A percentile compares a stretch with the other conserved stretches of the same genome.
Evolutionary conservation across 2,329 filamentous ascomycete genomes (phyloP).

Genomic region (Ilyonectria mors-panacis): DNA sequence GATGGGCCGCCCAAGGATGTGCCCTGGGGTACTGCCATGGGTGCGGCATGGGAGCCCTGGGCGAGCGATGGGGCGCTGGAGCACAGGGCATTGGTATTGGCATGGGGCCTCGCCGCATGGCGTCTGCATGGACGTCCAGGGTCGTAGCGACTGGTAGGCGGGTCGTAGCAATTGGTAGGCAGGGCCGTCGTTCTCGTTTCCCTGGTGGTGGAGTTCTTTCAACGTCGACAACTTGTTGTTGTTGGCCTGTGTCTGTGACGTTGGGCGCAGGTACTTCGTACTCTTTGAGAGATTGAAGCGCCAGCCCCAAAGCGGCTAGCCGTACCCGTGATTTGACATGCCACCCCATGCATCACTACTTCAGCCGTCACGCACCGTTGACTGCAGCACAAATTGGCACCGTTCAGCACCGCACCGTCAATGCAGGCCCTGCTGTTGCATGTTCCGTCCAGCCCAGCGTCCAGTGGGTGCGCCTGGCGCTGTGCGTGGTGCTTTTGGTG

Average conservation of each 20-base stretch:
- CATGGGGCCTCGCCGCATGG: conserved; percentile 33
- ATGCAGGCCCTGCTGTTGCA: conserved; percentile 15
- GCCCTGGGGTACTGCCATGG: neutral
- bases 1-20: neutral
- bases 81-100: conserved; percentile 7
- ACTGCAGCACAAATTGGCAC: conserved; percentile 19
- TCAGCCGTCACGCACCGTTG: conserved; percentile 22
- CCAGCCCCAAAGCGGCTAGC: conserved; percentile 32
- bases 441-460: neutral
- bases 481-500: conserved; percentile 10
- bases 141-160: conserved; percentile 26
- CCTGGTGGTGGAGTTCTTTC: conserved; percentile 37
- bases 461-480: conserved; percentile 8
- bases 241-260: conserved; percentile 34
- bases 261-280: conserved; percentile 19
- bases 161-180: conserved; percentile 26
- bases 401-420: conserved; percentile 31
- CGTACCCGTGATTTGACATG: conserved; percentile 41
- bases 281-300: conserved; percentile 36
- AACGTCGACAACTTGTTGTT: conserved; percentile 33
- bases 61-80: neutral
- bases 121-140: conserved; percentile 28
- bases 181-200: conserved; percentile 32
- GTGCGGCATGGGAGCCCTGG: conserved; percentile 14
- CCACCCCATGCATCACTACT: conserved; percentile 33